phyloP scores from a whole-genome alignment of 2,329 filamentous ascomycete genomes.

The Penicillium sclerotigenum region DNA sequence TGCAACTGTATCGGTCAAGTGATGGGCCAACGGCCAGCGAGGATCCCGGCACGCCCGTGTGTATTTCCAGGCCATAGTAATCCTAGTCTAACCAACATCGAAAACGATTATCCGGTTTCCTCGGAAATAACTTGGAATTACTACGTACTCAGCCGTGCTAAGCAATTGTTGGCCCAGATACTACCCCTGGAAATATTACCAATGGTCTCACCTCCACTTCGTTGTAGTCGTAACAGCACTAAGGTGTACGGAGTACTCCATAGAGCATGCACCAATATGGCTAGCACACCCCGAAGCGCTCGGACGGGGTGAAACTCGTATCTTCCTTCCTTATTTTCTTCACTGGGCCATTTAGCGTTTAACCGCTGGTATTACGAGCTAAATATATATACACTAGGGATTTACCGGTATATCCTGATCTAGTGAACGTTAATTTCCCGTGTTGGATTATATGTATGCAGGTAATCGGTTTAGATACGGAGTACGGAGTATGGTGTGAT shows the following conservation, averaged over 20 bases:
- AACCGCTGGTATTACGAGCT: background rate
- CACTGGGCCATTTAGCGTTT: background rate
- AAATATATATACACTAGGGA: background rate
- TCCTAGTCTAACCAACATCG: background rate
- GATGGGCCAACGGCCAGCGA: constrained; percentile 2
- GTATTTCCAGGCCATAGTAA: background rate
- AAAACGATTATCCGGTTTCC: background rate
- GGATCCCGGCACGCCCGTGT: background rate
- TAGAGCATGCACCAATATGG: background rate
- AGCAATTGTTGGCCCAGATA: background rate
- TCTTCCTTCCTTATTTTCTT: background rate
- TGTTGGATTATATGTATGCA: background rate
- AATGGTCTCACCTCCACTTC: background rate
- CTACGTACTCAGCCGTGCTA: background rate
- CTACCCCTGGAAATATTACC: background rate
- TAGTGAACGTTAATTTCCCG: background rate
- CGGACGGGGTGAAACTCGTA: constrained; percentile 2
- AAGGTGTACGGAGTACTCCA: background rate
- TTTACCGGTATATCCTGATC: background rate
- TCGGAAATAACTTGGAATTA: background rate
- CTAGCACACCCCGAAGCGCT: background rate
- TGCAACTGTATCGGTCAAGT: background rate
- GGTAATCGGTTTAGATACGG: background rate
- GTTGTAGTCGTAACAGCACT: background rate
- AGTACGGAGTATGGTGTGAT: background rate